Percentiles rank a stretch among this genome's conserved stretches.
These are phyloP conservation scores for Naematelia encephala DNA, from an alignment of 768 basidiomycete genomes.

Conservation along the genomic window DNA sequence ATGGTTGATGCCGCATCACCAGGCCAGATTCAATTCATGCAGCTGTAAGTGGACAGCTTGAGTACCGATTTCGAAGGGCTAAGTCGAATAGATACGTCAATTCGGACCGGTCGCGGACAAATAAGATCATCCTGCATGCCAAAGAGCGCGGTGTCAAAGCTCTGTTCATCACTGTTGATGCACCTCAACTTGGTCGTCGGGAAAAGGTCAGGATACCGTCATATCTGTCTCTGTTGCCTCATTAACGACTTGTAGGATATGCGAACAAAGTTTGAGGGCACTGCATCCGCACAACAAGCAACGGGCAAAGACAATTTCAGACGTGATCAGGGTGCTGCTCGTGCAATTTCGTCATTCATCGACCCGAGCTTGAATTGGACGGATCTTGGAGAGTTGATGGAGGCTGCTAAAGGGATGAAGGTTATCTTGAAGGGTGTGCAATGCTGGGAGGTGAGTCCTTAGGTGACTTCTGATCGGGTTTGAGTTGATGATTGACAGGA, in stretches of 20 bases:
- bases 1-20: conserved; percentile 79
- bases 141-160: conserved; percentile 86
- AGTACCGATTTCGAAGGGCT: not conserved
- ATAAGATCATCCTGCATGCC: conserved; percentile 82
- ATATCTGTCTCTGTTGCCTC: not conserved
- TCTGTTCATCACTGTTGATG: conserved; percentile 95
- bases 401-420: conserved; percentile 74
- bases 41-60: conserved; percentile 59
- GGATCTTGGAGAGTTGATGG: conserved; percentile 72
- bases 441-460: conserved; percentile 64
- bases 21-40: conserved; percentile 78
- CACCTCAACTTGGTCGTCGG: conserved; percentile 88
- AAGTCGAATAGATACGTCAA: conserved; percentile 70
- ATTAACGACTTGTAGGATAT: conserved; percentile 62
- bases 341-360: conserved; percentile 95
- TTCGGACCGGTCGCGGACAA: conserved; percentile 78
- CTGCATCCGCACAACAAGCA: conserved; percentile 54
- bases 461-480: not conserved
- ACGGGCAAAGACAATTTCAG: conserved; percentile 59
- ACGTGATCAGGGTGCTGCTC: conserved; percentile 83
- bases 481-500: conserved; percentile 55
- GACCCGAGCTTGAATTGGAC: conserved; percentile 85
- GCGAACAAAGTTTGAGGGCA: conserved; percentile 91
- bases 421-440: conserved; percentile 87
- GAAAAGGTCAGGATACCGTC: conserved; percentile 61